Base-by-base conservation (phyloP, 805 yeast genomes). In the Metschnikowia koreensis region DNA sequence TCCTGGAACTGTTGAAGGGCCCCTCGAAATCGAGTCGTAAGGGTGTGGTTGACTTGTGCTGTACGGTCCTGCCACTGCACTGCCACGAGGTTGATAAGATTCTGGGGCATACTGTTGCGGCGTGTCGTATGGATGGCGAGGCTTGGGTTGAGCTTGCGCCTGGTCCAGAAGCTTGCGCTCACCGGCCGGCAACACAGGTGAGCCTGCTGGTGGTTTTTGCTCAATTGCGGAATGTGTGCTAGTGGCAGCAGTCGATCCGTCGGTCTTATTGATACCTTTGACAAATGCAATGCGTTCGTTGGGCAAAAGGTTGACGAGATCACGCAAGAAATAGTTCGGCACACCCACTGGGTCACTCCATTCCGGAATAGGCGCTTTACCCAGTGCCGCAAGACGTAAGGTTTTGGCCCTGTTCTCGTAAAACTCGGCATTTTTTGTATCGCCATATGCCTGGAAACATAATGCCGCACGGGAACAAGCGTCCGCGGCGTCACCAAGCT, bases 401-500 rank as follows among this genome's bases (percentile, higher is more conserved):
- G 67, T 63, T 40, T 72, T 71, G 0, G 82, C 74, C 48, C 81
- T 65, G 50, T 71, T 70, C 48, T 77, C 82, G 46, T 76, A 69
- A 51, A 66, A 71, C 4, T 62, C 53, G 3, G 80, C 78, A 28
- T 71, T 63, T 48, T 75, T 71, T 3, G 61, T 41, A 53, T 80
- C 81, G 16, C 80, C 80, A 29, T 79, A 75, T 3, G 73, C 66
- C 53, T 74, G 71, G 60, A 74, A 81, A 58, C 82, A 80, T 15
- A 69, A 61, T 1, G 82, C 76, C 1, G 86, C 80, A 41, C 85
- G 66, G 10, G 66, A 51, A 53, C 83, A 80, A 5, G 87, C 86
- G 62, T 81, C 86, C 0, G 82, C 75, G 0, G 86, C 86, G 63
- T 83, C 87, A 54, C 70, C 66, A 22, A 76, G 67, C 60, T 82